These are phyloP conservation scores for Trichoderma citrinoviride DNA, from an alignment of 2,329 filamentous ascomycete species.

Conservation along the genomic window DNA sequence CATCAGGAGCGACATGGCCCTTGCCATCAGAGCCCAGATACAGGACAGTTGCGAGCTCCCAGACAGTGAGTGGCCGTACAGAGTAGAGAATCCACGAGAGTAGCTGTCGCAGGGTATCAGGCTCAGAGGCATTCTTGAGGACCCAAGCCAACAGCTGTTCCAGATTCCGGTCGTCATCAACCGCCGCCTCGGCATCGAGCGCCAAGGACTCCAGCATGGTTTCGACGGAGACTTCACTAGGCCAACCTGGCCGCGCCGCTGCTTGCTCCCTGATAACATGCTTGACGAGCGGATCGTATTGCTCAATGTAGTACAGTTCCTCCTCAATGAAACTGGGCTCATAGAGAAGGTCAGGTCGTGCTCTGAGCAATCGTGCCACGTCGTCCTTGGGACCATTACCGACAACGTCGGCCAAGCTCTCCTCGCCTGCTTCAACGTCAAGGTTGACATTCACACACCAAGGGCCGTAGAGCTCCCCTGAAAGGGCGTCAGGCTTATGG, in stretches of 20 bases:
- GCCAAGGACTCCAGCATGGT: constrained; percentile 10
- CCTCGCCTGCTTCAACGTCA: background rate
- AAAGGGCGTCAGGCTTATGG: constrained; percentile 18
- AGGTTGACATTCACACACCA: constrained; percentile 20
- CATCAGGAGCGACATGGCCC: background rate
- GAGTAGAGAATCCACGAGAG: constrained; percentile 22
- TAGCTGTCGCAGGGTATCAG: constrained; percentile 6
- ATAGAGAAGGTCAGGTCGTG: constrained; percentile 21
- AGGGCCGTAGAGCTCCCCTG: constrained; percentile 9
- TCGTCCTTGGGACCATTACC: background rate
- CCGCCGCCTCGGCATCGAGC: background rate
- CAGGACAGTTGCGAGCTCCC: constrained; percentile 22
- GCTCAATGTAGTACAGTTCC: constrained; percentile 26
- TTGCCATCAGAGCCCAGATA: constrained; percentile 1
- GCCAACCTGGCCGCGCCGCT: constrained; percentile 12
- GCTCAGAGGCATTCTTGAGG: constrained; percentile 9
- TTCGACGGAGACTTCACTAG: constrained; percentile 3
- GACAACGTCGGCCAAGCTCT: background rate
- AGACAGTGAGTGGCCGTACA: constrained; percentile 21
- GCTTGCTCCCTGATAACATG: constrained; percentile 21
- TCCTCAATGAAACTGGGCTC: constrained; percentile 11
- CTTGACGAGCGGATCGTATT: constrained; percentile 12
- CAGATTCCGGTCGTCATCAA: constrained; percentile 8
- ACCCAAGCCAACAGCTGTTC: constrained; percentile 19
- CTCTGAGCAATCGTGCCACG: constrained; percentile 14